A percentile compares a stretch with the other conserved stretches of the same genome.
phyloP scores from a whole-genome alignment of 257 asterid genomes.

The Paraleonurus japonicus region DNA sequence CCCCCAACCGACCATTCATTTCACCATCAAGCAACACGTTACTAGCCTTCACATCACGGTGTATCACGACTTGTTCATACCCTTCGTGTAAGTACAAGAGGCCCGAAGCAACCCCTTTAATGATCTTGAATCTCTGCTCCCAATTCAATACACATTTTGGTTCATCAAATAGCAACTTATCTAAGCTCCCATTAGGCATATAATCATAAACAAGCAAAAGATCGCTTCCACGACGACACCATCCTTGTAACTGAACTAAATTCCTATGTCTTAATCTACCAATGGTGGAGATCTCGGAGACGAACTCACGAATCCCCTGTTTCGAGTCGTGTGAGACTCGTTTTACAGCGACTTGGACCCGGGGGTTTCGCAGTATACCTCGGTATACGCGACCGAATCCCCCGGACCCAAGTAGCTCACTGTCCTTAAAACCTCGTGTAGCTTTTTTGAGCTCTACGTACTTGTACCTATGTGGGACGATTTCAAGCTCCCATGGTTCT shows the following conservation, averaged over 20 bases:
- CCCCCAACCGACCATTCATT: constrained; percentile 55
- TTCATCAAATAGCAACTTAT: constrained; percentile 45
- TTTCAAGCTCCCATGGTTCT: constrained; percentile 76
- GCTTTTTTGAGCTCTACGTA: constrained; percentile 60
- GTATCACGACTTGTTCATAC: constrained; percentile 61
- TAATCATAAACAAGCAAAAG: constrained; percentile 65
- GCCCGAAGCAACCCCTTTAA: constrained; percentile 71
- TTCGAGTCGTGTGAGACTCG: constrained; percentile 61
- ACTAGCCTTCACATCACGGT: constrained; percentile 69
- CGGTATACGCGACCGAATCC: constrained; percentile 74
- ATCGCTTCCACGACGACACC: constrained; percentile 69
- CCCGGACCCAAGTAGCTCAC: constrained; percentile 64
- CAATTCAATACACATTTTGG: constrained; percentile 40
- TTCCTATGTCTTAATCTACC: constrained; percentile 71
- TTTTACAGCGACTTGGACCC: constrained; percentile 59
- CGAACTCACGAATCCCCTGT: constrained; percentile 68
- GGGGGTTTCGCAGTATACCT: constrained; percentile 41
- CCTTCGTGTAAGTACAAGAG: constrained; percentile 68
- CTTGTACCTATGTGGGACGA: constrained; percentile 66
- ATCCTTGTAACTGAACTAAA: constrained; percentile 65
- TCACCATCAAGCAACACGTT: constrained; percentile 57
- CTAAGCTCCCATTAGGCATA: constrained; percentile 81
- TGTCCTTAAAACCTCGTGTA: constrained; percentile 56
- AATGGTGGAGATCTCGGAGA: constrained; percentile 63
- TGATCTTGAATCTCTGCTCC: constrained; percentile 60